Conservation (phyloP, 192 early-diverging fungal genomes). For the Oehlia diaphana region DNA sequence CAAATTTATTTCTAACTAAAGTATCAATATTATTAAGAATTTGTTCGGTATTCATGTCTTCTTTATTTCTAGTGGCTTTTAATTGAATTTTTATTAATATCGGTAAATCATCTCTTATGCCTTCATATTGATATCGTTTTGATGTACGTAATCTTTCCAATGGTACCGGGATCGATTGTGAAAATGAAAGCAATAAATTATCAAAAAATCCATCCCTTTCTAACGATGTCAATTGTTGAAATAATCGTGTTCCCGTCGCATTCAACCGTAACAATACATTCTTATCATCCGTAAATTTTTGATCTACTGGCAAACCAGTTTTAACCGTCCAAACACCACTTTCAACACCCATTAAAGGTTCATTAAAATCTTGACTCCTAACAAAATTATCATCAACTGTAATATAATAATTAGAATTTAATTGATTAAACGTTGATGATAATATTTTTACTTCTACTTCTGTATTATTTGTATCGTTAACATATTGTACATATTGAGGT, state of each 20-base stretch:
- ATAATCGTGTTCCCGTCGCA: neutral
- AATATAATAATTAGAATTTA: neutral
- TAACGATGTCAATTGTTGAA: neutral
- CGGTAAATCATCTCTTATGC: neutral
- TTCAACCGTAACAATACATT: neutral
- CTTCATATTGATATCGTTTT: neutral
- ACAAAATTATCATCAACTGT: slow-evolving; percentile 3
- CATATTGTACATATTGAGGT: neutral
- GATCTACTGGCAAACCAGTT: neutral
- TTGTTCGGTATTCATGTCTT: neutral
- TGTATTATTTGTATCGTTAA: neutral
- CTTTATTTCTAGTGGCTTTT: neutral
- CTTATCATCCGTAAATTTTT: neutral
- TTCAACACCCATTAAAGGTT: slow-evolving; percentile 8
- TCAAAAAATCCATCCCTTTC: neutral
- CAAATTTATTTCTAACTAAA: neutral
- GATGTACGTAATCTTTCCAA: neutral
- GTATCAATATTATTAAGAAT: slow-evolving; percentile 9
- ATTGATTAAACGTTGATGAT: neutral
- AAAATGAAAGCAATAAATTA: neutral
- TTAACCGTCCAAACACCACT: neutral
- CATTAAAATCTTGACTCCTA: neutral
- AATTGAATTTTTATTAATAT: neutral
- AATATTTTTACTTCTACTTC: neutral
- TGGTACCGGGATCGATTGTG: neutral